Evolutionary conservation across 352 stramenopile genomes (phyloP).

Genomic region (Lagenidium sp.): DNA sequence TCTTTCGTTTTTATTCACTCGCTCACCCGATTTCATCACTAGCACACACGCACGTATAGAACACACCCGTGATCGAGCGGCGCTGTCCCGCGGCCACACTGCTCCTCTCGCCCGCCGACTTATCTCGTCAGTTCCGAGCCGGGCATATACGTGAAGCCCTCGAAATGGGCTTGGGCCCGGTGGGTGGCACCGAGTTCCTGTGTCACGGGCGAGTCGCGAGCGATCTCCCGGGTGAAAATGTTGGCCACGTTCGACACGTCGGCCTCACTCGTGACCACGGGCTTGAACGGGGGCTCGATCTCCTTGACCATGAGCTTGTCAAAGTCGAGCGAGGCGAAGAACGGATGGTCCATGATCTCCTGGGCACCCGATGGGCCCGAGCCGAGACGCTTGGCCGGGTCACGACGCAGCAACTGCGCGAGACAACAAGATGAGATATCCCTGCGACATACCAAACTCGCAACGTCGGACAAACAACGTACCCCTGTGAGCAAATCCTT

Average conservation of each 20-base stretch:
- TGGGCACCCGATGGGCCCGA: slow-evolving; percentile 74
- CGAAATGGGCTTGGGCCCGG: slow-evolving; percentile 83
- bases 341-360: slow-evolving; percentile 87
- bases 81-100: too few relatives aligned
- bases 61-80: too few relatives aligned
- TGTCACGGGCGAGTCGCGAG: slow-evolving; percentile 83
- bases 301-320: slow-evolving; percentile 74
- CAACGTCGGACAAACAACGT: slow-evolving; percentile 12
- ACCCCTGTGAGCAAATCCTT: slow-evolving; percentile 72
- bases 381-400: slow-evolving; percentile 76
- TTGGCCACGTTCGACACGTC: slow-evolving; percentile 85
- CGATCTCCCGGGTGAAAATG: slow-evolving; percentile 80
- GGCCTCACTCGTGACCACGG: slow-evolving; percentile 70
- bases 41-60: slow-evolving; percentile 14
- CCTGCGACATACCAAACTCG: neutral
- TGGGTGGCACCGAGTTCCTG: slow-evolving; percentile 78
- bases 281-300: slow-evolving; percentile 83
- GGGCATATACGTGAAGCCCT: slow-evolving; percentile 92
- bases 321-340: slow-evolving; percentile 84
- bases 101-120: neutral
- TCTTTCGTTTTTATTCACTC: slow-evolving; percentile 6
- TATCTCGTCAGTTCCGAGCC: slow-evolving; percentile 41
- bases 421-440: too few relatives aligned
- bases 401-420: slow-evolving; percentile 57
- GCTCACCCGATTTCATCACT: slow-evolving; percentile 4